phyloP scores from a whole-genome alignment of 75 land plant genomes.

The Isoetes taiwanensis region DNA sequence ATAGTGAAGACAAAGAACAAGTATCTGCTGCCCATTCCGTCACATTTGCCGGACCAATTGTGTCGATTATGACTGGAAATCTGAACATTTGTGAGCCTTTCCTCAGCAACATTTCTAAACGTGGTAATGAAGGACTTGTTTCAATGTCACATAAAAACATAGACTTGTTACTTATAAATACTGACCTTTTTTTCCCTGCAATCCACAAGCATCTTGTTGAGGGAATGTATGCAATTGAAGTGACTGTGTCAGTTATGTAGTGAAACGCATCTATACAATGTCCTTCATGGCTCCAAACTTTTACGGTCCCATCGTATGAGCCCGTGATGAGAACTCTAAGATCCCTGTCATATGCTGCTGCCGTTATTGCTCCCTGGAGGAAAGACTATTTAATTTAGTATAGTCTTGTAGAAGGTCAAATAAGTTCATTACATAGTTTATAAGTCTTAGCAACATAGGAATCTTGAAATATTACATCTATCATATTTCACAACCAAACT shows the following conservation, averaged over 20 bases:
- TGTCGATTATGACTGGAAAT: slow-evolving; percentile 10
- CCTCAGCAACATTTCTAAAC: too few species aligned
- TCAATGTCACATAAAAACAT: too few species aligned
- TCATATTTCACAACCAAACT: too few species aligned
- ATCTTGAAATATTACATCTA: too few species aligned
- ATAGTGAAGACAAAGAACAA: slow-evolving; percentile 8
- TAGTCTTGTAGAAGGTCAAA: background rate
- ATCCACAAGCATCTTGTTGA: slow-evolving; percentile 22
- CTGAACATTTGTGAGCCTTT: too few species aligned
- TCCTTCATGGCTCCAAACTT: slow-evolving; percentile 24
- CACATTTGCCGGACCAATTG: slow-evolving; percentile 17
- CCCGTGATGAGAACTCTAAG: slow-evolving; percentile 15
- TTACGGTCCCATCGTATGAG: slow-evolving; percentile 22
- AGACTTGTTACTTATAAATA: too few species aligned
- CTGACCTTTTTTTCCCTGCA: slow-evolving; percentile 17
- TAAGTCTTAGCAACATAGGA: background rate
- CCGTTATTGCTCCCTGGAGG: slow-evolving; percentile 21
- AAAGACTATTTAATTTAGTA: background rate
- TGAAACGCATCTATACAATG: slow-evolving; percentile 20
- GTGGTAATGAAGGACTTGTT: too few species aligned
- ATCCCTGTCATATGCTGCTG: slow-evolving; percentile 22
- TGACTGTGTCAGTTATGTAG: slow-evolving; percentile 15
- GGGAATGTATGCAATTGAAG: slow-evolving; percentile 20
- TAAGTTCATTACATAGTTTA: background rate
- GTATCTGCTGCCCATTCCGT: slow-evolving; percentile 25